phyloP scores from a whole-genome alignment of 345 rosid genomes.

The Linum trigynum region DNA sequence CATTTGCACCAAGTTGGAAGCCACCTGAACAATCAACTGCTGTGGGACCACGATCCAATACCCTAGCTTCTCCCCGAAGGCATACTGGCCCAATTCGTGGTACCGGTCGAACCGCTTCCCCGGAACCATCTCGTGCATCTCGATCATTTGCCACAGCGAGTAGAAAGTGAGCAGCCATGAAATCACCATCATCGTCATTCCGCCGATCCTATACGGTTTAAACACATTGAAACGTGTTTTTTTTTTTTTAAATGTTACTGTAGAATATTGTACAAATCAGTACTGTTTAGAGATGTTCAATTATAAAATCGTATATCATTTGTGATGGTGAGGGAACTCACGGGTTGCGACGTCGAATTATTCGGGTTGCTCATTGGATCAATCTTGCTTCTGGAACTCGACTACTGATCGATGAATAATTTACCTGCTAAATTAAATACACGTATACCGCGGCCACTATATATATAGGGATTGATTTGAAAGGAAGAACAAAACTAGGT shows the following conservation, averaged over 20 bases:
- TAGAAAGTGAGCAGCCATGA: constrained; percentile 26
- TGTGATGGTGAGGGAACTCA: too few relatives aligned
- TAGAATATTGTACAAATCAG: background rate
- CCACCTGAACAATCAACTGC: constrained; percentile 20
- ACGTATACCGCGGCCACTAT: too few relatives aligned
- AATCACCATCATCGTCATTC: constrained; percentile 1
- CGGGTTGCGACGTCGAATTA: too few relatives aligned
- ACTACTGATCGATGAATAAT: too few relatives aligned
- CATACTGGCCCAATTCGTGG: constrained; percentile 23
- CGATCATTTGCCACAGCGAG: constrained; percentile 26
- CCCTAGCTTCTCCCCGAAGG: constrained; percentile 21
- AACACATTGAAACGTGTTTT: background rate
- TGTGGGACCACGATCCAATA: constrained; percentile 27
- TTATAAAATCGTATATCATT: too few relatives aligned
- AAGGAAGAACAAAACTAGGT: too few relatives aligned
- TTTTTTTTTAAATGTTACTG: background rate
- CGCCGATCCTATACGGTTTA: constrained; percentile 12
- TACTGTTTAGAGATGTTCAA: background rate
- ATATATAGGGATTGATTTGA: too few relatives aligned
- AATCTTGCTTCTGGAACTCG: too few relatives aligned
- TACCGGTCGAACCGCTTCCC: constrained; percentile 28
- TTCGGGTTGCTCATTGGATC: too few relatives aligned
- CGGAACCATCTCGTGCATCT: constrained; percentile 24
- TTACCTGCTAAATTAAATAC: too few relatives aligned
- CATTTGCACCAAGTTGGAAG: constrained; percentile 19